A percentile compares a stretch with the other conserved stretches of the same genome.
These are phyloP conservation scores for Fusarium anguioides DNA, from an alignment of 2,329 filamentous ascomycete genomes.

Conservation along the genomic window DNA sequence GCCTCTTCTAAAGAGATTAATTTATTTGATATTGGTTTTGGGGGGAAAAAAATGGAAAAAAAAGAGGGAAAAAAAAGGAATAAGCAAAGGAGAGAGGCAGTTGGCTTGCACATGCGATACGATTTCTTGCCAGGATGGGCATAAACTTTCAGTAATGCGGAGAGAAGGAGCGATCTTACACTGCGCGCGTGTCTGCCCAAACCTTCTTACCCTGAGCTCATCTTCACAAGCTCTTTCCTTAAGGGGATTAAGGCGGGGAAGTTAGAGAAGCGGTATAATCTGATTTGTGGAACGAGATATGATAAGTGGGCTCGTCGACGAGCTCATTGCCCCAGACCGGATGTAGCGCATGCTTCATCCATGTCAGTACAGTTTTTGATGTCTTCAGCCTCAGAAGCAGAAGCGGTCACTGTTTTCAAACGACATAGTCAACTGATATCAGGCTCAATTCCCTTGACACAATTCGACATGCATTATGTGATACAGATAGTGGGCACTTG, in stretches of 20 bases:
- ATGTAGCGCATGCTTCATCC: constrained; percentile 17
- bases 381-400: constrained; percentile 28
- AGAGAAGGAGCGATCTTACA: constrained; percentile 28
- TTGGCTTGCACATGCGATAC: constrained; percentile 31
- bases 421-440: not conserved
- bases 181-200: constrained; percentile 28
- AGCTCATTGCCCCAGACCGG: constrained; percentile 26
- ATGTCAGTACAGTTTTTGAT: constrained; percentile 3
- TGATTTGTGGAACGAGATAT: constrained; percentile 28
- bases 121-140: constrained; percentile 1
- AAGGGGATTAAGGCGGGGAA: constrained; percentile 31
- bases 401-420: constrained; percentile 14
- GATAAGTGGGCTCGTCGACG: constrained; percentile 4
- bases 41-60: not conserved
- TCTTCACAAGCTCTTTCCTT: constrained; percentile 24
- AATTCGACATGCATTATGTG: not conserved
- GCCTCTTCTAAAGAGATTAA: not conserved
- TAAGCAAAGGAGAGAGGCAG: not conserved
- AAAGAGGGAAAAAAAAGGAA: not conserved
- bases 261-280: constrained; percentile 20
- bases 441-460: not conserved
- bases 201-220: constrained; percentile 24
- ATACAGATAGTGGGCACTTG: not conserved
- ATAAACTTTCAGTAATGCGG: constrained; percentile 26
- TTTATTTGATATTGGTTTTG: not conserved